Conservation (phyloP, 306 rosid genomes). For the Trifolium pratense region DNA sequence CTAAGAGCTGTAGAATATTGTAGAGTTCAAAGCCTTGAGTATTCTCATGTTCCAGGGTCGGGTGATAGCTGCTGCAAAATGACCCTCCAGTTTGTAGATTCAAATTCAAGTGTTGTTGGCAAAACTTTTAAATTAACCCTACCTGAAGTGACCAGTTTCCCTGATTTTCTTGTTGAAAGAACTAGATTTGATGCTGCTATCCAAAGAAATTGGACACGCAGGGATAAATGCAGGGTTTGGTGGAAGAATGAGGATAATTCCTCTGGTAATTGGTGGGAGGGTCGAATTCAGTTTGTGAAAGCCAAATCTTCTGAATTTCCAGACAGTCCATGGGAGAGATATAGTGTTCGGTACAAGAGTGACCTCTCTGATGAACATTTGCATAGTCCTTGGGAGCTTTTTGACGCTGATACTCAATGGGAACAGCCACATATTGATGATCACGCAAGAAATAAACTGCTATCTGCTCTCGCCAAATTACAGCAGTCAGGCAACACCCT, state of each 20-base stretch:
- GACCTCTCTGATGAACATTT: constrained; percentile 70
- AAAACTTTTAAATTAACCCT: constrained; percentile 80
- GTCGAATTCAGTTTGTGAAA: constrained; percentile 66
- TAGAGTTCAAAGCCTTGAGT: constrained; percentile 69
- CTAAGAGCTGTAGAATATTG: constrained; percentile 84
- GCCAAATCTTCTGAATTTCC: constrained; percentile 78
- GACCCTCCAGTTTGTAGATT: constrained; percentile 80
- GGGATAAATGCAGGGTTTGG: constrained; percentile 99
- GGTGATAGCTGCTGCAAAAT: constrained; percentile 99
- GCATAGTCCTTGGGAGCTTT: constrained; percentile 99
- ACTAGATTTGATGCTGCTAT: constrained; percentile 77
- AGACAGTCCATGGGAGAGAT: constrained; percentile 97
- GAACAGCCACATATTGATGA: constrained; percentile 75
- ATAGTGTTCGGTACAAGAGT: constrained; percentile 69
- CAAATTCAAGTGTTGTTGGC: constrained; percentile 59
- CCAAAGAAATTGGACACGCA: constrained; percentile 83
- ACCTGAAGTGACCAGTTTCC: constrained; percentile 87
- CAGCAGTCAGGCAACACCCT: constrained; percentile 56
- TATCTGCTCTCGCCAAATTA: constrained; percentile 61
- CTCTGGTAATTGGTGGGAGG: constrained; percentile 96
- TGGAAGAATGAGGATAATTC: constrained; percentile 85
- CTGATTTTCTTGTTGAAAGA: constrained; percentile 94
- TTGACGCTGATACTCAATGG: constrained; percentile 71
- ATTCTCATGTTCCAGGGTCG: constrained; percentile 84
- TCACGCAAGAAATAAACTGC: constrained; percentile 59